Evolutionary conservation across 2,329 filamentous ascomycete species (phyloP), one percentile per base, ranked within the genome.

Genomic region (Fusarium sacchari): DNA sequence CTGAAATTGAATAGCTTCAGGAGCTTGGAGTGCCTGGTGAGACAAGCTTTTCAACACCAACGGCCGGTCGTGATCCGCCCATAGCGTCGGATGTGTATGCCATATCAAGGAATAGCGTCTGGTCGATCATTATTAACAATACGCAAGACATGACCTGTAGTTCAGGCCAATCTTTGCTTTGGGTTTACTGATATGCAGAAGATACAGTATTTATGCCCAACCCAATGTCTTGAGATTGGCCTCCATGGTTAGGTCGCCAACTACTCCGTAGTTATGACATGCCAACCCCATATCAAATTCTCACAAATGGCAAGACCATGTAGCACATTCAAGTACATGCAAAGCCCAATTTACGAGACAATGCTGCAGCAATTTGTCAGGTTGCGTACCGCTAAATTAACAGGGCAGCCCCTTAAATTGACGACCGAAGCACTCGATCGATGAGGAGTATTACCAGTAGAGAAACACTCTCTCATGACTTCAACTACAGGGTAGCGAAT

Each of bases 401-500:
- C 17, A 63, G 5, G 13, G 26, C 11, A 46, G 22, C 17, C 15
- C 24, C n/a, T 34, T 22, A 18, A n/a, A 49, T n/a, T 24, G 50
- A 40, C 40, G 22, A 50, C 30, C 47, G 30, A 18, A 28, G 24
- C n/a, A 39, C 10, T 43, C 24, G n/a, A 71, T 39, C 32, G 22
- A 37, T 28, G 47, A 61, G 42, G 56, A 46, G 47, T 36, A 50
- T 37, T 50, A n/a, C n/a, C n/a, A n/a, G n/a, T n/a, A 53, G 46
- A 47, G 64, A 71, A 34, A 55, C 15, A 55, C 22, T 10, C 26
- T 50, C 34, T 47, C 37, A 26, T 44, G 11, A 30, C 18, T n/a
- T 8, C 30, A 37, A 32, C 47, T 73, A 67, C 71, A 73, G 71
- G 71, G 71, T 73, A 73, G 58, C 30, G 24, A 43, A 58, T 36